phyloP scores from a whole-genome alignment of 176 grass and related monocot species.

The Rhynchospora breviuscula region DNA sequence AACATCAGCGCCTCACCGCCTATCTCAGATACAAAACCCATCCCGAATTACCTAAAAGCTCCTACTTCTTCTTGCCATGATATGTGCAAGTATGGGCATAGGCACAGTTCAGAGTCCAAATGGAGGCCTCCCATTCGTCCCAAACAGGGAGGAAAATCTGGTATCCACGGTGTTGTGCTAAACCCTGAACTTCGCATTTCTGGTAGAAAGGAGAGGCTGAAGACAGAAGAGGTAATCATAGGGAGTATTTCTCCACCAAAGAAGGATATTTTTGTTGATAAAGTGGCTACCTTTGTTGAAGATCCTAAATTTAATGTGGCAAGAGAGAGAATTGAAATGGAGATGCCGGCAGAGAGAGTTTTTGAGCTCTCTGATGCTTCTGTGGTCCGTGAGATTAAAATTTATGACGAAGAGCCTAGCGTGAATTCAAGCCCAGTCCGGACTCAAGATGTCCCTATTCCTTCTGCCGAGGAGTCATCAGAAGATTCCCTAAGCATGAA shows the following conservation, averaged over 20 bases:
- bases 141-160: not conserved
- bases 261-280: constrained; percentile 29
- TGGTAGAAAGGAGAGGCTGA: constrained; percentile 3
- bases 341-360: constrained; percentile 23
- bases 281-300: constrained; percentile 1
- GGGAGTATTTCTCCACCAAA: constrained; percentile 24
- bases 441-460: not conserved
- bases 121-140: constrained; percentile 24
- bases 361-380: constrained; percentile 26
- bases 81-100: constrained; percentile 61
- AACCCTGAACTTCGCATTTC: constrained; percentile 9
- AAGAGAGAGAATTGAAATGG: not conserved
- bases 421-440: not conserved
- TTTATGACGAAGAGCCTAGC: constrained; percentile 15
- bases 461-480: constrained; percentile 7
- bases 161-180: constrained; percentile 5
- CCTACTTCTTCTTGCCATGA: constrained; percentile 75
- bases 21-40: constrained; percentile 27
- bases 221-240: constrained; percentile 20
- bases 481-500: constrained; percentile 55
- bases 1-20: not conserved
- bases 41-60: constrained; percentile 64
- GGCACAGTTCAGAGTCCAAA: constrained; percentile 52
- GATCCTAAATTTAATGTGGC: not conserved
- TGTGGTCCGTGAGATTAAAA: not conserved